Evolutionary conservation across 805 yeast species (phyloP).

Genomic region (Candida sakaeoensis): DNA sequence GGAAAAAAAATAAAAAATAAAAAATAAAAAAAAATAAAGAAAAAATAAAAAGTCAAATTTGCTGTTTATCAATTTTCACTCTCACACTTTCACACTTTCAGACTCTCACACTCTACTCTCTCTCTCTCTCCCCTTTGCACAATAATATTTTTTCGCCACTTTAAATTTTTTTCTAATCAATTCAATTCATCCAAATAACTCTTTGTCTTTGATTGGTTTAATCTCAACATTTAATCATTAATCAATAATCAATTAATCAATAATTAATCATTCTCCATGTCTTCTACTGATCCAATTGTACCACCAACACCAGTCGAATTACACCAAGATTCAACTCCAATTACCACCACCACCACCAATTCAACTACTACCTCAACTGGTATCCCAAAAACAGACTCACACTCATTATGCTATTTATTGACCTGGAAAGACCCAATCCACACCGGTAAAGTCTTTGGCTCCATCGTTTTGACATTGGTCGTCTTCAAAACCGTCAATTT

Average conservation of each 20-base stretch:
- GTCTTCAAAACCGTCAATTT: conserved; percentile 62
- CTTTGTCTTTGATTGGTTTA: too few relatives aligned
- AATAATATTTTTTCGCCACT: too few relatives aligned
- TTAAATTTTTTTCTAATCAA: too few relatives aligned
- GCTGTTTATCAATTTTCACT: too few relatives aligned
- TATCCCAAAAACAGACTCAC: neutral
- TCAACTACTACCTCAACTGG: neutral
- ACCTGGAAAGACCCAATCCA: conserved; percentile 75
- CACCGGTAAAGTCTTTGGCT: conserved; percentile 75
- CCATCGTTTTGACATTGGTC: conserved; percentile 51
- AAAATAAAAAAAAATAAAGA: too few relatives aligned
- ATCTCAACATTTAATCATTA: too few relatives aligned
- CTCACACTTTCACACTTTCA: too few relatives aligned
- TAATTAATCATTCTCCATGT: neutral
- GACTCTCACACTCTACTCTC: too few relatives aligned
- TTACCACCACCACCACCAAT: conserved; percentile 1
- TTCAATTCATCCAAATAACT: too few relatives aligned
- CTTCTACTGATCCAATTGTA: neutral
- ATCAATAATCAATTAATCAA: conserved; percentile 2
- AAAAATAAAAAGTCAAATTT: too few relatives aligned
- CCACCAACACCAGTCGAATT: neutral
- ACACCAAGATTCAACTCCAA: neutral
- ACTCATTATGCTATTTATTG: conserved; percentile 36
- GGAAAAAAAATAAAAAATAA: too few relatives aligned
- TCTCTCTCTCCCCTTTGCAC: too few relatives aligned